Base-by-base conservation (phyloP, 306 rosid genomes). In the Biancaea sappan region DNA sequence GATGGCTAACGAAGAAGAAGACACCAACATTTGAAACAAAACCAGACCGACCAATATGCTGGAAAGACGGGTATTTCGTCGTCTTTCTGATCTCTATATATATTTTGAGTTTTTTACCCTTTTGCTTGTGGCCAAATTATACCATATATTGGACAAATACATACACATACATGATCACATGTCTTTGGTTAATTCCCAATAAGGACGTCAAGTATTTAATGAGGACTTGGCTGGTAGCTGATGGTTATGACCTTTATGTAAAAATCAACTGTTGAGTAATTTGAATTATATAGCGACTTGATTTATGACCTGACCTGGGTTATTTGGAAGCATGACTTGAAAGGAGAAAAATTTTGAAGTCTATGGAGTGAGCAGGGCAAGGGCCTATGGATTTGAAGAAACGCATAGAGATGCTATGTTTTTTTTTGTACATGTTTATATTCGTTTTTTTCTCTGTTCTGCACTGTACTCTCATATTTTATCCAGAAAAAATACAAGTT, bases 91-190 rank as follows among this genome's bases (percentile, higher is more conserved):
- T n/a, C 28, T 60, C 26, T 25, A 41, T 77, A 50, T 25, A 41
- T 77, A 50, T 77, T 70, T 59, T 62, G 67, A 44, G 86, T 71
- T 67, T 71, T 74, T 69, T 81, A 83, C 81, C 76, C 70, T 73
- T 78, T 79, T 56, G 80, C 79, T 64, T 56, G 58, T 66, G 74
- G 77, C 70, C 54, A 18, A 41, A 79, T 41, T 52, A 15, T 5
- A 9, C 48, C 48, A 43, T 16, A 46, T 4, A 37, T 4, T 78
- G 84, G 83, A 83, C 69, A 28, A 3, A 48, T 76, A 24, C 43
- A 34, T 67, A 83, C 69, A 28, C 2, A 48, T 76, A 24, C 43
- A 34, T 67, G 71, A 26, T 78, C 84, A 80, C 84, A 71, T 79
- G 83, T 66, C 72, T 71, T 43, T 43, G 77, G 73, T 60, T 10